A percentile compares a stretch with the other conserved stretches of the same genome.
Conservation (phyloP, 2,329 filamentous ascomycete species). For the Ophiostoma sp. region DNA sequence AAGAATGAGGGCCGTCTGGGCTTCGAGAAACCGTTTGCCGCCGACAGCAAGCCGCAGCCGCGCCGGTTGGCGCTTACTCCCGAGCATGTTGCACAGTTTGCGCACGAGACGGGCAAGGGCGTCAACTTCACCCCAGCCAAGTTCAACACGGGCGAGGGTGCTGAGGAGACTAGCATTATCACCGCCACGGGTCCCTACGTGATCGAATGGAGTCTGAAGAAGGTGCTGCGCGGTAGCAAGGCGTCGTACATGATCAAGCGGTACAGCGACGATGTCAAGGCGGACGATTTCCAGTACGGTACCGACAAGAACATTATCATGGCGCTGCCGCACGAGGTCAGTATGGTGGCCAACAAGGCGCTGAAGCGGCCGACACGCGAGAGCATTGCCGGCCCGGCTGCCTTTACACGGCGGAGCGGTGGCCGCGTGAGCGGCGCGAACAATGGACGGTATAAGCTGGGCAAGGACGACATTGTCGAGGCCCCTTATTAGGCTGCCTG, state of each 20-base stretch:
- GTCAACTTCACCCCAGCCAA: slow-evolving; percentile 57
- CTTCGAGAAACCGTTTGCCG: slow-evolving; percentile 88
- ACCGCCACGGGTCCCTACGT: slow-evolving; percentile 96
- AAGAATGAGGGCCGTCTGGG: slow-evolving; percentile 98
- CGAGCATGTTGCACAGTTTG: slow-evolving; percentile 92
- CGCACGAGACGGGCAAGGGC: slow-evolving; percentile 85
- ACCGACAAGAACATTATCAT: slow-evolving; percentile 98
- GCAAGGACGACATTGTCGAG: slow-evolving; percentile 79
- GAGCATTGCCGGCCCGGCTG: slow-evolving; percentile 65
- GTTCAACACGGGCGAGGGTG: slow-evolving; percentile 61
- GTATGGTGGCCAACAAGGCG: slow-evolving; percentile 86
- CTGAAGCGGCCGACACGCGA: slow-evolving; percentile 86
- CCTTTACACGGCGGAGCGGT: slow-evolving; percentile 43
- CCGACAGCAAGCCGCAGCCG: slow-evolving; percentile 89
- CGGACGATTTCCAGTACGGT: slow-evolving; percentile 96
- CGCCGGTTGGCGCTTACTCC: slow-evolving; percentile 84
- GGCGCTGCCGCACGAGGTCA: slow-evolving; percentile 91
- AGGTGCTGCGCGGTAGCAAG: slow-evolving; percentile 72
- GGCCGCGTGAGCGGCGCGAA: slow-evolving; percentile 49
- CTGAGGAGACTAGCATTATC: slow-evolving; percentile 87
- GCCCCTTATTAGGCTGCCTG: slow-evolving; percentile 46
- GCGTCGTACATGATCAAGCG: slow-evolving; percentile 95
- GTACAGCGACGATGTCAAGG: slow-evolving; percentile 91
- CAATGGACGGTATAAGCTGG: slow-evolving; percentile 65
- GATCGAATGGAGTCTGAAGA: slow-evolving; percentile 92